Evolutionary conservation across 352 stramenopile genomes (phyloP), one percentile per base, ranked within the genome.

Genomic region (Phytophthora citrophthora): DNA sequence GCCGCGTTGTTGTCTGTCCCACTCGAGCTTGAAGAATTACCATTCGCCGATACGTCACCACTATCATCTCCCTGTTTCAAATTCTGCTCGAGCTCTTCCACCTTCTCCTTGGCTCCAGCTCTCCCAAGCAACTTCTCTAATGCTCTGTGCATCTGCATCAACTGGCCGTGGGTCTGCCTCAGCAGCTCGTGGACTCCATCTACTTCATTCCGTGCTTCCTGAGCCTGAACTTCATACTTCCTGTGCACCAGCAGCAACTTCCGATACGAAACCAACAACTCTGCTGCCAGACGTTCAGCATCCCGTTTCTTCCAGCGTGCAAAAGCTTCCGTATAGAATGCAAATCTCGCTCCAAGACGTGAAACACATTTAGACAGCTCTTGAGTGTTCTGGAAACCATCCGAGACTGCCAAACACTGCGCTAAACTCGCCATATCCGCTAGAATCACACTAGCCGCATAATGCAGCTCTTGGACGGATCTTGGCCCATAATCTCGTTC

Each of bases 271-370:
- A 56, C 38, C 40, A 91, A 60, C 64, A 91, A 70, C 40, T 91
- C 82, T 0, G 43, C 41, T 0, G 82, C 76, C 9, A 91, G 59
- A 0, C 76, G 74, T 44, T 91, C 68, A 0, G 82, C 82, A 61
- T 91, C 82, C 4, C 72, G 67, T 3, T 76, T 58, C 41, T 91
- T 91, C 82, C 82, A 91, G 4, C 64, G 59, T 34, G 72, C 72
- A 56, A 91, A 91, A n/a, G 73, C 78, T 29, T 84, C 82, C 29
- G 81, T 79, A 61, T 91, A 91, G 40, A 90, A 88, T 1, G 67
- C 68, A 63, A 91, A 90, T n/a, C 80, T 66, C 20, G 79, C 82
- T 9, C 81, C 68, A 11, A 89, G 53, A 31, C 61, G 62, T 15
- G 76, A 54, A 2, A 88, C 79, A 16, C 63, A 64, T 10, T 62